Percentiles rank a stretch among this genome's conserved stretches.
Evolutionary conservation across 192 early-diverging fungal genomes (phyloP).

Genomic region (Helicostylum pulchrum): DNA sequence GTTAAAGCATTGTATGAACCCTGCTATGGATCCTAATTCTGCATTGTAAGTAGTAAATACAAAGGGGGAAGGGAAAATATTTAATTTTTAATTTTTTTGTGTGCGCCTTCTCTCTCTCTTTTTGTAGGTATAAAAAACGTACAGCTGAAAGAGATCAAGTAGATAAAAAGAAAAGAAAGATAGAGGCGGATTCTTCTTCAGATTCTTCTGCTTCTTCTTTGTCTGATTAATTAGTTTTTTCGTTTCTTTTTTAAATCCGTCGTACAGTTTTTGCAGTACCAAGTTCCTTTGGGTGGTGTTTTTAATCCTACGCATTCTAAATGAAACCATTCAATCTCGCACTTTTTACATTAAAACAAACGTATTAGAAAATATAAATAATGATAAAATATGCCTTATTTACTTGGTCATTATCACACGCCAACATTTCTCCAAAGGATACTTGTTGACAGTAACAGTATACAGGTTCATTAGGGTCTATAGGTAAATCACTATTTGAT

Average conservation of each 20-base stretch:
- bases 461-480: slow-evolving; percentile 86
- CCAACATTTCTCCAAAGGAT: slow-evolving; percentile 90
- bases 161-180: background rate
- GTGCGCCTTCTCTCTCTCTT: background rate
- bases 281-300: slow-evolving; percentile 74
- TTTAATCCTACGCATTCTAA: slow-evolving; percentile 77
- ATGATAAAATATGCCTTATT: slow-evolving; percentile 23
- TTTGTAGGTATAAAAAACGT: slow-evolving; percentile 18
- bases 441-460: slow-evolving; percentile 87
- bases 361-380: background rate
- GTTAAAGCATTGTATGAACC: slow-evolving; percentile 66
- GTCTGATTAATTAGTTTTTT: slow-evolving; percentile 10
- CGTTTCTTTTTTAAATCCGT: slow-evolving; percentile 16
- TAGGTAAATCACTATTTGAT: slow-evolving; percentile 36
- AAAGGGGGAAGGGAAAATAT: too few relatives aligned
- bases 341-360: slow-evolving; percentile 28
- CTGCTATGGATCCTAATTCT: slow-evolving; percentile 70
- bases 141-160: slow-evolving; percentile 1
- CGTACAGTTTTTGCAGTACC: slow-evolving; percentile 77
- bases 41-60: slow-evolving; percentile 42
- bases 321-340: slow-evolving; percentile 91
- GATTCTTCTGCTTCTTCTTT: background rate
- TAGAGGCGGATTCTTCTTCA: slow-evolving; percentile 2
- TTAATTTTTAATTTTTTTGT: background rate
- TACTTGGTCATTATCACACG: slow-evolving; percentile 67